Evolutionary conservation across 164 flowering plant species (phyloP).

Genomic region (Santalum album): DNA sequence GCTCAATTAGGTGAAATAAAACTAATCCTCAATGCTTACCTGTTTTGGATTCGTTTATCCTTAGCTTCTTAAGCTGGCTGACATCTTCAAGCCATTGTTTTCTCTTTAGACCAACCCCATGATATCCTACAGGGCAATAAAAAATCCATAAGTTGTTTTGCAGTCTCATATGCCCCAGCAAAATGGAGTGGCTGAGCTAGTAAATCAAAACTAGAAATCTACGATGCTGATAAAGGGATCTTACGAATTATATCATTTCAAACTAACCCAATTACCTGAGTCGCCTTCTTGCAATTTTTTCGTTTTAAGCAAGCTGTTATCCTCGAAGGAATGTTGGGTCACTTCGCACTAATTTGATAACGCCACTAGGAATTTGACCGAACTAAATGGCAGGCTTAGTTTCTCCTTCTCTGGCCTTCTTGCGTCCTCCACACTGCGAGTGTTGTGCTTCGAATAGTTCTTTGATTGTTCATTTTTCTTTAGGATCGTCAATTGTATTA

Average conservation of each 20-base stretch:
- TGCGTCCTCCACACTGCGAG: too few species aligned
- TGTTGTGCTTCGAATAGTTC: too few species aligned
- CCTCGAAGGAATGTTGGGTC: conserved; percentile 10
- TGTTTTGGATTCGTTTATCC: conserved; percentile 13
- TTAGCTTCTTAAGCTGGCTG: conserved; percentile 22
- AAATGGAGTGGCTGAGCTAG: neutral
- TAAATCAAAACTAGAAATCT: neutral
- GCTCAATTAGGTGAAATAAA: neutral
- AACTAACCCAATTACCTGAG: conserved; percentile 11
- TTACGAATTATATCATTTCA: neutral
- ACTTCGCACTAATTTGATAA: too few species aligned
- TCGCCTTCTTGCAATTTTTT: conserved; percentile 17
- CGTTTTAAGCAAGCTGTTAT: conserved; percentile 14
- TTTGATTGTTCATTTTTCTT: too few species aligned
- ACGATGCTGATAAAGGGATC: neutral
- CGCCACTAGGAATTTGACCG: too few species aligned
- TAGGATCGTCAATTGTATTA: too few species aligned
- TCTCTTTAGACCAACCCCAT: conserved; percentile 23
- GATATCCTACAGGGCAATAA: conserved; percentile 1
- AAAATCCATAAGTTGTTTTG: neutral
- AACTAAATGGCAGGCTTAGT: too few species aligned
- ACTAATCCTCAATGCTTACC: conserved; percentile 3
- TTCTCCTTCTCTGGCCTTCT: too few species aligned
- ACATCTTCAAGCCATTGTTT: conserved; percentile 17
- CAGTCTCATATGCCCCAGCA: too few species aligned